Percentiles rank a stretch among this genome's conserved stretches.
Evolutionary conservation across 345 rosid genomes (phyloP).

Genomic region (Lepidium africanum): DNA sequence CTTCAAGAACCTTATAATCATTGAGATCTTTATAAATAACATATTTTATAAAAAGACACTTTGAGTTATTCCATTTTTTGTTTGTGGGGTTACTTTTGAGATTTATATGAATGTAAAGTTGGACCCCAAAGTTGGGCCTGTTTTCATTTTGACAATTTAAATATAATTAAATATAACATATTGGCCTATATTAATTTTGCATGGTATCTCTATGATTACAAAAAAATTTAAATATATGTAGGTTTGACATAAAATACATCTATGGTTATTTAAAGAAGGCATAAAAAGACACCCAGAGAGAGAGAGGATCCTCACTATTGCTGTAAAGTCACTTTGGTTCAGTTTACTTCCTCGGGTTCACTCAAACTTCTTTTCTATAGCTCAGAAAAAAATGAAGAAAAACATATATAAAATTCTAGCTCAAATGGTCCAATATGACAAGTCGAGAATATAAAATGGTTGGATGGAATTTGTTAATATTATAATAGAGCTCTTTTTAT

Average conservation of each 20-base stretch:
- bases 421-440: not conserved
- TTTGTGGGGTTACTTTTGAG: slow-evolving; percentile 20
- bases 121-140: slow-evolving; percentile 22
- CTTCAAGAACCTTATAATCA: slow-evolving; percentile 24
- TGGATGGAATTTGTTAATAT: not conserved
- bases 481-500: too few species aligned
- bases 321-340: slow-evolving; percentile 27
- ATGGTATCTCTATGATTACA: slow-evolving; percentile 9
- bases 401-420: not conserved
- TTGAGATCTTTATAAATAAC: slow-evolving; percentile 3
- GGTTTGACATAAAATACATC: slow-evolving; percentile 12
- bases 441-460: not conserved
- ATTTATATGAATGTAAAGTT: slow-evolving; percentile 19
- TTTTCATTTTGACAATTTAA: slow-evolving; percentile 2
- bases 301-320: slow-evolving; percentile 18
- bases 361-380: not conserved
- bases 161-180: not conserved
- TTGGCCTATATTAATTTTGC: slow-evolving; percentile 2
- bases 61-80: slow-evolving; percentile 15
- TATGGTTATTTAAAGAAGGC: not conserved
- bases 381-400: not conserved
- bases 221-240: not conserved
- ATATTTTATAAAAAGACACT: not conserved
- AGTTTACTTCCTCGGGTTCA: slow-evolving; percentile 5
- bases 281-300: not conserved